These are phyloP conservation scores for Fusarium mangiferae DNA, from an alignment of 2,329 filamentous ascomycete genomes.

Conservation along the genomic window DNA sequence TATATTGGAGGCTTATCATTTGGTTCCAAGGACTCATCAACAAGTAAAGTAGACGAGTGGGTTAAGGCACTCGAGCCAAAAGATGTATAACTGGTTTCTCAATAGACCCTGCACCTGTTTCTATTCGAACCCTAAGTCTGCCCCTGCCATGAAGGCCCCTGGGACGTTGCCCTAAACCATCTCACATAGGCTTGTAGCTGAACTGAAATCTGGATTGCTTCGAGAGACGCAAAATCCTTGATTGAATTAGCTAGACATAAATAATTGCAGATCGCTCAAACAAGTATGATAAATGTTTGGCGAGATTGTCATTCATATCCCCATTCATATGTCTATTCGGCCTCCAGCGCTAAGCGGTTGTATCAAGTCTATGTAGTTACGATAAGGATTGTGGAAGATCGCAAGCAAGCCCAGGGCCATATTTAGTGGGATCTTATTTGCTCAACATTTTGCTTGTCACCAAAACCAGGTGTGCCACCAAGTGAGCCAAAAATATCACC, in stretches of 20 bases:
- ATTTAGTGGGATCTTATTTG: not conserved
- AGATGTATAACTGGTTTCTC: constrained; percentile 97
- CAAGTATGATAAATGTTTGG: too few relatives aligned
- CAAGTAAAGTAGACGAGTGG: constrained; percentile 78
- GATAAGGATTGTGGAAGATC: not conserved
- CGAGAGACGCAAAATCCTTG: too few relatives aligned
- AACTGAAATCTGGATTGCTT: not conserved
- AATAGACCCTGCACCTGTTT: constrained; percentile 99
- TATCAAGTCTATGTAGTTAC: not conserved
- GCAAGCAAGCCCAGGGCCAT: too few relatives aligned
- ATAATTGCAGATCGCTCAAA: too few relatives aligned
- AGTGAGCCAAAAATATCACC: constrained; percentile 36
- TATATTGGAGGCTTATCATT: constrained; percentile 81
- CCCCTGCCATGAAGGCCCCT: constrained; percentile 90
- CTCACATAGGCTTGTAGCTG: constrained; percentile 40
- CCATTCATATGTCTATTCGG: not conserved
- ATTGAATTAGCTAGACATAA: too few relatives aligned
- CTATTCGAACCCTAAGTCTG: constrained; percentile 98
- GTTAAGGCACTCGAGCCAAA: constrained; percentile 91
- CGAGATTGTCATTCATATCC: too few relatives aligned
- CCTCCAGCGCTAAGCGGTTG: not conserved
- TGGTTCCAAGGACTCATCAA: constrained; percentile 75
- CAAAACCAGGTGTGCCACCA: constrained; percentile 29
- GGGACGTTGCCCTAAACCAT: constrained; percentile 84
- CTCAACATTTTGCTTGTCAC: constrained; percentile 2